Evolutionary conservation across 1,139 yeast species (phyloP), one percentile per base, ranked within the genome.

Genomic region (Scheffersomyces quercinus): DNA sequence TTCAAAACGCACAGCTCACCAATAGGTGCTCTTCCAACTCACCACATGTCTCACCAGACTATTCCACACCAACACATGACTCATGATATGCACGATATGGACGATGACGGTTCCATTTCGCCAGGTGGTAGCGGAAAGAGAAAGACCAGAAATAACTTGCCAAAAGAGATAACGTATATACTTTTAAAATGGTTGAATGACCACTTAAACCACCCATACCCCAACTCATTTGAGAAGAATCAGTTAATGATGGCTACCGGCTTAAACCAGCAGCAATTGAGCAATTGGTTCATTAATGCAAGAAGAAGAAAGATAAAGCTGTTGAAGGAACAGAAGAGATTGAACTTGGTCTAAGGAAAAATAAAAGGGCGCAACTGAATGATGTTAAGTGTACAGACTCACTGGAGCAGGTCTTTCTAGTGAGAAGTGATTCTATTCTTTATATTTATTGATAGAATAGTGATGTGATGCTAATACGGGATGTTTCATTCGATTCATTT

Each of bases 231-330:
- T 51, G 97, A 91, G 59, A 93, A 93, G 68, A 77, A 82, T 51
- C 87, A 85, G 55, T 73, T 93, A 52, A 82, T 90, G 75, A 73
- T 79, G 55, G 79, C 81, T 59, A 93, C 99, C 0, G 97, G 97
- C 0, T 77, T 93, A 57, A 87, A 91, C 49, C 83, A 88, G 63
- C 96, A 90, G 54, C 99, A 93, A 64, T 77, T 93, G 49, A 84
- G 95, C 51, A 93, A 93, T 64, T 93, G 99, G 98, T 93, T 93
- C 61, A 93, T 93, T 57, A 93, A 93, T 64, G 97, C 97, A 28
- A 79, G 99, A 60, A 77, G 98, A 59, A 75, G 99, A 57, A 85
- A 88, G 62, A 81, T 89, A 41, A 81, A 71, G 55, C 60, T 64
- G 40, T 68, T 69, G 62, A 66, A 77, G 60, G 73, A 75, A 59